Evolutionary conservation across 305 asterid genomes (phyloP).

Genomic region (Rubia tinctorum): DNA sequence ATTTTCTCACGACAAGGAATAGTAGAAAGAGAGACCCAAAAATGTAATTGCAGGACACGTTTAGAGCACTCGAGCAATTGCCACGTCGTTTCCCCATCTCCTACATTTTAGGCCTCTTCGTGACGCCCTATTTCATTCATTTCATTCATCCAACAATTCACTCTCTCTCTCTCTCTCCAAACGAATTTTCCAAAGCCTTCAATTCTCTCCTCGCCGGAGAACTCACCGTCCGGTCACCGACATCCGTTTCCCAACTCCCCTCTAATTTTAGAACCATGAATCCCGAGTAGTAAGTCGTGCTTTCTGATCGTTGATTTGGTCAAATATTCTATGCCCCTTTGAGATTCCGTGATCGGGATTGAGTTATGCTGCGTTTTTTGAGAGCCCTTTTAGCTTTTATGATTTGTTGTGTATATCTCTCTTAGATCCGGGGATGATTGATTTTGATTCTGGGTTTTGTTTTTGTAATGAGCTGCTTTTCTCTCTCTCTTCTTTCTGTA

Average conservation of each 20-base stretch:
- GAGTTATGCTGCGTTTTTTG: background rate
- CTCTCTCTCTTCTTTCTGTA: background rate
- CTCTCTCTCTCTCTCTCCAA: conserved; percentile 16
- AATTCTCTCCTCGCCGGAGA: conserved; percentile 16
- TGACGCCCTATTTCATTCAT: conserved; percentile 5
- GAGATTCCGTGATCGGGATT: conserved; percentile 1
- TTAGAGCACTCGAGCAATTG: conserved; percentile 15
- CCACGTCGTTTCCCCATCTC: conserved; percentile 43
- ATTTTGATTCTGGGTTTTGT: background rate
- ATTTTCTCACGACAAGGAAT: too few relatives aligned
- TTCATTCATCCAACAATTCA: background rate
- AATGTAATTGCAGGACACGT: conserved; percentile 27
- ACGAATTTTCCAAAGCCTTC: conserved; percentile 18
- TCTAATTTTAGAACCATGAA: conserved; percentile 33
- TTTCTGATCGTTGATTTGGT: background rate
- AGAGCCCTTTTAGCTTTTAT: background rate
- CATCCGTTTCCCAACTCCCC: background rate
- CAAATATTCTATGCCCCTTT: conserved; percentile 6
- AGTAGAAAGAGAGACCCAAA: conserved; percentile 1
- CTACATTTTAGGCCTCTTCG: conserved; percentile 34
- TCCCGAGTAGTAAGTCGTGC: conserved; percentile 58
- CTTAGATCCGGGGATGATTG: conserved; percentile 12
- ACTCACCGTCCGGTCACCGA: conserved; percentile 3
- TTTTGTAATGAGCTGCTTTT: background rate
- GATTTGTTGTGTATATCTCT: background rate